phyloP scores from a whole-genome alignment of 305 asterid species.

The Coffea humblotiana region DNA sequence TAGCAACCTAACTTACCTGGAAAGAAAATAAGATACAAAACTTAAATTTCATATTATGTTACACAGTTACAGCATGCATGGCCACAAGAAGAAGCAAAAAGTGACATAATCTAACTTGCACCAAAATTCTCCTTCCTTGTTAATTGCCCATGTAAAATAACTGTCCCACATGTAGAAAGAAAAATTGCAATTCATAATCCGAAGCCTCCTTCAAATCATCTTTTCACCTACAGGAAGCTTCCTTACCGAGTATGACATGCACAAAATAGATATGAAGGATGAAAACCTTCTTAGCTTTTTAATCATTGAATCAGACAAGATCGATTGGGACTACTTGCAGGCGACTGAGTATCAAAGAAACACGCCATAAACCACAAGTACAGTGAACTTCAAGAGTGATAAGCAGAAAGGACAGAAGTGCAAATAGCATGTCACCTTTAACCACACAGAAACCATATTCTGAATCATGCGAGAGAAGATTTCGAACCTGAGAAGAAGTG shows the following conservation, averaged over 20 bases:
- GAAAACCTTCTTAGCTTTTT: constrained; percentile 23
- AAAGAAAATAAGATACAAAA: neutral
- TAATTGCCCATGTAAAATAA: neutral
- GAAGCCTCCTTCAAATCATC: constrained; percentile 15
- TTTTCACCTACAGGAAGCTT: constrained; percentile 18
- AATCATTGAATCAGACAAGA: constrained; percentile 14
- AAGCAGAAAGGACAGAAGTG: neutral
- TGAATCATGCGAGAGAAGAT: constrained; percentile 11
- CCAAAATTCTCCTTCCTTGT: neutral
- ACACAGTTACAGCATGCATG: neutral
- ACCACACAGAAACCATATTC: constrained; percentile 8
- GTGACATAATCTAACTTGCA: neutral
- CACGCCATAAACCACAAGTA: neutral
- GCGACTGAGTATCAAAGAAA: neutral
- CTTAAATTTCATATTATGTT: neutral
- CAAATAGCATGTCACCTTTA: neutral
- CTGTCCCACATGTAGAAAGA: constrained; percentile 4
- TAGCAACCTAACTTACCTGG: neutral
- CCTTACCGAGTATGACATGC: constrained; percentile 33
- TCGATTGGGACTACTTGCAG: constrained; percentile 18
- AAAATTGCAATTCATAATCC: constrained; percentile 2
- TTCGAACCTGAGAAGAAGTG: constrained; percentile 62
- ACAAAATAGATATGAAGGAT: constrained; percentile 33
- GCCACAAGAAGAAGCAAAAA: neutral
- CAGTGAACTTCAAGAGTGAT: neutral